Conservation (phyloP, 345 rosid genomes). For the Citrus sinensis region DNA sequence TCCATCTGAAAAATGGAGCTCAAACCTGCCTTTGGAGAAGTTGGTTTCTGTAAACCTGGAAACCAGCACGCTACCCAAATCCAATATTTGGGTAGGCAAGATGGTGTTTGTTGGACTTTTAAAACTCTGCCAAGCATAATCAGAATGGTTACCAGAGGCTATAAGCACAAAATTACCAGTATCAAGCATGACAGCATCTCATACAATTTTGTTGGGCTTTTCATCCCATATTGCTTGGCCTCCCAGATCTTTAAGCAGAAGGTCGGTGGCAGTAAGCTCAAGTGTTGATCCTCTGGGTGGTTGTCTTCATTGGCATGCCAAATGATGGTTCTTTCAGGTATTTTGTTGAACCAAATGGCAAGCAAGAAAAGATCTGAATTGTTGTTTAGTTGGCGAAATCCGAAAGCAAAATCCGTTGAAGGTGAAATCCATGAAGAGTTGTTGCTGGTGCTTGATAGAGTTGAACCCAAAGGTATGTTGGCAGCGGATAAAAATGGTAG, state of each 20-base stretch:
- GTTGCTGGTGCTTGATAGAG: conserved; percentile 3
- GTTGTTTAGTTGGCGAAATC: conserved; percentile 15
- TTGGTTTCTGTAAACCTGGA: conserved; percentile 11
- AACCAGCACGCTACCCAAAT: conserved; percentile 8
- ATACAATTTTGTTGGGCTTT: not conserved
- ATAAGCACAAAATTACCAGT: conserved; percentile 37
- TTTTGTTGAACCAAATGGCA: conserved; percentile 32
- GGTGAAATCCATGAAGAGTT: conserved; percentile 19
- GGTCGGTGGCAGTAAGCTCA: conserved; percentile 9
- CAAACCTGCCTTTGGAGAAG: conserved; percentile 26
- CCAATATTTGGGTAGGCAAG: conserved; percentile 33
- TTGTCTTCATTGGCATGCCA: conserved; percentile 28
- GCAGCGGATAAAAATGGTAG: not conserved
- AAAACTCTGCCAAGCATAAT: conserved; percentile 39
- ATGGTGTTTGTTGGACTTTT: conserved; percentile 35
- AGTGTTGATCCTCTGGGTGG: conserved; percentile 25
- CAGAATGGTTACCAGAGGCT: conserved; percentile 5
- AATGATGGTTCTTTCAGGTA: conserved; percentile 23
- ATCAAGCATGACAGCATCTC: conserved; percentile 23
- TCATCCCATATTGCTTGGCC: conserved; percentile 5
- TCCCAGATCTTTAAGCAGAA: conserved; percentile 16
- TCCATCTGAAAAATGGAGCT: conserved; percentile 21
- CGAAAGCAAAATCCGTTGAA: conserved; percentile 25
- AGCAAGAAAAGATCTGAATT: conserved; percentile 25
- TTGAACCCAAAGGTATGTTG: conserved; percentile 12